phyloP scores from a whole-genome alignment of 495 filamentous ascomycete genomes.

The Choiromyces venosus region DNA sequence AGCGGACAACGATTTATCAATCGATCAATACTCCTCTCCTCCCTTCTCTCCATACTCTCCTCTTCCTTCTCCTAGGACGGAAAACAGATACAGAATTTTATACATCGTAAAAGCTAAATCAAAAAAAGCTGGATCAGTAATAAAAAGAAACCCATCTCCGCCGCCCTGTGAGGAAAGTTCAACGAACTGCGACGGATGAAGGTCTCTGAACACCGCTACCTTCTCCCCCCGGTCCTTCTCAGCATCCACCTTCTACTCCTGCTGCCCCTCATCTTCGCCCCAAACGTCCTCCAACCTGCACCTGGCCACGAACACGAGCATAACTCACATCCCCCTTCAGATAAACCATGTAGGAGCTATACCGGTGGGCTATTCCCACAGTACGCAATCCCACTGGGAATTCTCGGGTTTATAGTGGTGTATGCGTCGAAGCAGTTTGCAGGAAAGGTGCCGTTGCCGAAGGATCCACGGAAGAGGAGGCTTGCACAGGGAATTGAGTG shows the following conservation, averaged over 20 bases:
- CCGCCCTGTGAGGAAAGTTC: background rate
- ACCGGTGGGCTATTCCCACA: slow-evolving; percentile 19
- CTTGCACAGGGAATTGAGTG: slow-evolving; percentile 35
- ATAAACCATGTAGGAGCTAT: slow-evolving; percentile 2
- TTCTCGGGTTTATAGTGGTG: slow-evolving; percentile 39
- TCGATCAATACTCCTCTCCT: background rate
- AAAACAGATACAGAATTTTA: slow-evolving; percentile 18
- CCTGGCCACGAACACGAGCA: background rate
- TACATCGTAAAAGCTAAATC: slow-evolving; percentile 2
- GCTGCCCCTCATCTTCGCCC: slow-evolving; percentile 35
- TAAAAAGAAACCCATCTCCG: slow-evolving; percentile 1
- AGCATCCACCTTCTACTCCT: slow-evolving; percentile 36
- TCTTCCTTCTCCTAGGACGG: slow-evolving; percentile 2
- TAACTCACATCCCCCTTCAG: slow-evolving; percentile 11
- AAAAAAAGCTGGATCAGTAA: slow-evolving; percentile 13
- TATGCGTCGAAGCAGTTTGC: slow-evolving; percentile 38
- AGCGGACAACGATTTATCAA: background rate
- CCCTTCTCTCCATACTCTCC: background rate
- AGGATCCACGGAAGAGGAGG: slow-evolving; percentile 30
- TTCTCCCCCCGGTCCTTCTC: slow-evolving; percentile 39
- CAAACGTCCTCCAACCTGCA: slow-evolving; percentile 16
- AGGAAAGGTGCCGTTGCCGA: slow-evolving; percentile 36
- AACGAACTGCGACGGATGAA: slow-evolving; percentile 35
- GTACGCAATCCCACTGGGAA: slow-evolving; percentile 36
- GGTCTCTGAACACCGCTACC: slow-evolving; percentile 34